Conservation (phyloP, 140 eudicot species). For the Bidens hawaiensis region DNA sequence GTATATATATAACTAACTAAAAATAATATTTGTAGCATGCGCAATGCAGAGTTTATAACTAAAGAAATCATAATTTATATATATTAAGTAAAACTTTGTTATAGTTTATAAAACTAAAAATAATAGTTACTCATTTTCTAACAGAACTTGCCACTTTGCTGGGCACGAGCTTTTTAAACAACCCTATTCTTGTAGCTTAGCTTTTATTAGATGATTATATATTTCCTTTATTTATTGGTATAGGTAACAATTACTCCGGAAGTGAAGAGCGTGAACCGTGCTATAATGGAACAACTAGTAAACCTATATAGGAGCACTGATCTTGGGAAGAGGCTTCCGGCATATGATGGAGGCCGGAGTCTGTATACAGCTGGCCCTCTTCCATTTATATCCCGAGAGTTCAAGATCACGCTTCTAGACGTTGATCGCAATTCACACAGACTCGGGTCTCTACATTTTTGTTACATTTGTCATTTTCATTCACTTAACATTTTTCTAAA, state of each 20-base stretch:
- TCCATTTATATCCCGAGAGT: constrained; percentile 70
- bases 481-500: background rate
- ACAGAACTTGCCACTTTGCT: no score
- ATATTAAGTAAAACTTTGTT: no score
- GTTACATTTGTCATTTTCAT: background rate
- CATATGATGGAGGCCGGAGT: constrained; percentile 92
- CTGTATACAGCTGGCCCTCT: constrained; percentile 92
- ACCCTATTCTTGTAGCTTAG: background rate
- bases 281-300: constrained; percentile 78
- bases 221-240: background rate
- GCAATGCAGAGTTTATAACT: no score
- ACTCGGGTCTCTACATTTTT: constrained; percentile 41
- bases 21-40: no score
- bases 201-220: background rate
- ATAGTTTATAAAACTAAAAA: no score
- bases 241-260: constrained; percentile 93
- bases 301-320: constrained; percentile 71
- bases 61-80: no score
- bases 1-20: no score
- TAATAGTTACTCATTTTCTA: no score
- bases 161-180: no score
- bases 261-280: constrained; percentile 68
- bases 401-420: constrained; percentile 62
- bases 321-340: constrained; percentile 87
- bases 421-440: constrained; percentile 81